Base-by-base conservation (phyloP, 2,329 filamentous ascomycete species). In the Calonectria pseudoreteaudii region DNA sequence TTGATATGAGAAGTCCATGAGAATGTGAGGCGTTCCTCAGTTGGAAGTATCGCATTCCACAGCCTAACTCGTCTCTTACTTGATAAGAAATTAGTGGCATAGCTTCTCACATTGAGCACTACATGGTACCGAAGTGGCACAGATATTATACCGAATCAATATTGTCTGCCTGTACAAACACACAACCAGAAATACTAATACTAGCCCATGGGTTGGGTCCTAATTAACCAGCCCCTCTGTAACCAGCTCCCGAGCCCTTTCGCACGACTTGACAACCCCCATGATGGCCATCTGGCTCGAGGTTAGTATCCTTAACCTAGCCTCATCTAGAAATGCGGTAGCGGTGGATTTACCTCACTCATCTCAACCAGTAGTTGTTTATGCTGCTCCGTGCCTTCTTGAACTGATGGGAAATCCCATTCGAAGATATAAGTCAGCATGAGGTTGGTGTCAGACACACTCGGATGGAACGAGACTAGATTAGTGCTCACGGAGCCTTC, bases 401-500 rank as follows among this genome's bases (percentile, higher is more conserved):
- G 28, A 18, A 53, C 50, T 18, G 23, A 28, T 53, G 13, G 23
- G 26, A 53, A 14, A 9, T 53, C 50, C 50, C 50, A 53, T 53
- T 53, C 50, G 18, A 53, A 53, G 13, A 53, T 31, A 20, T 53
- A 53, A 10, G 50, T 53, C 2, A 53, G 28, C 50, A 53, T 53
- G 16, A 53, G 26, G 16, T 26, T 53, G 10, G 50, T 53, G 13
- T 53, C 50, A 31, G 50, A 53, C 26, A 53, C 50, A 7, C 41
- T 28, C 20, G 36, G 28, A 16, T 31, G 23, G 38, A 62, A 69
- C 20, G 53, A 69, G 52, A 69, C 38, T 11, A 69, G 23, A 53
- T 69, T 69, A 16, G 67, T 68, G 36, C 66, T 68, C 28, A 68
- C 50, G 23, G 66, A 67, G 18, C 66, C 66, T 31, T 68, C 66